Evolutionary conservation across 164 flowering plant species (phyloP).

Genomic region (Piper longum): DNA sequence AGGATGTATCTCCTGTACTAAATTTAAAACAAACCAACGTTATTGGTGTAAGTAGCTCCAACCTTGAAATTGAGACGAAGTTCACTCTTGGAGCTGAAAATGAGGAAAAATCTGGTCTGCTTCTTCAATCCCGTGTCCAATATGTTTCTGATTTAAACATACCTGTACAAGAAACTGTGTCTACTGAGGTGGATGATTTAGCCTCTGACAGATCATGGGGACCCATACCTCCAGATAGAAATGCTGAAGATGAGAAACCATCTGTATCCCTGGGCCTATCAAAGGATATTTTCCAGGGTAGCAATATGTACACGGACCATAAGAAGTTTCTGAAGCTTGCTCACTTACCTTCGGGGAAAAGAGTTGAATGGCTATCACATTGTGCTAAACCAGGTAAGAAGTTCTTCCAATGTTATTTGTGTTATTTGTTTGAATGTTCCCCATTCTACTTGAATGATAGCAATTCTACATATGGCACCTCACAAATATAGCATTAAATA

Average conservation of each 20-base stretch:
- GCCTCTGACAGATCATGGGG: conserved; percentile 24
- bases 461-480: neutral
- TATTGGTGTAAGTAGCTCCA: conserved; percentile 13
- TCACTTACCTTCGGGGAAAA: conserved; percentile 12
- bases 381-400: conserved; percentile 24
- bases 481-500: no score
- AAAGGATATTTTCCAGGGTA: conserved; percentile 15
- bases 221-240: conserved; percentile 8
- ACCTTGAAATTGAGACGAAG: conserved; percentile 18
- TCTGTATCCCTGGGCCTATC: conserved; percentile 7
- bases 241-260: conserved; percentile 9
- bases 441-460: neutral
- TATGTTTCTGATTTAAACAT: conserved; percentile 67
- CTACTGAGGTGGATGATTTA: conserved; percentile 33
- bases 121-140: conserved; percentile 9
- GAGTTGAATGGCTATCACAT: conserved; percentile 15
- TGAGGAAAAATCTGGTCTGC: conserved; percentile 18
- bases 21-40: conserved; percentile 8
- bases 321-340: conserved; percentile 4
- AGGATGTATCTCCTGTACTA: conserved; percentile 15
- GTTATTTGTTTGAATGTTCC: neutral
- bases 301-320: conserved; percentile 9
- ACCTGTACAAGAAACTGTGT: conserved; percentile 25
- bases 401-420: neutral
- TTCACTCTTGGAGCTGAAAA: conserved; percentile 19